These are phyloP conservation scores for Leptosphaerulina australis DNA, from an alignment of 2,329 filamentous ascomycete genomes.

Conservation along the genomic window DNA sequence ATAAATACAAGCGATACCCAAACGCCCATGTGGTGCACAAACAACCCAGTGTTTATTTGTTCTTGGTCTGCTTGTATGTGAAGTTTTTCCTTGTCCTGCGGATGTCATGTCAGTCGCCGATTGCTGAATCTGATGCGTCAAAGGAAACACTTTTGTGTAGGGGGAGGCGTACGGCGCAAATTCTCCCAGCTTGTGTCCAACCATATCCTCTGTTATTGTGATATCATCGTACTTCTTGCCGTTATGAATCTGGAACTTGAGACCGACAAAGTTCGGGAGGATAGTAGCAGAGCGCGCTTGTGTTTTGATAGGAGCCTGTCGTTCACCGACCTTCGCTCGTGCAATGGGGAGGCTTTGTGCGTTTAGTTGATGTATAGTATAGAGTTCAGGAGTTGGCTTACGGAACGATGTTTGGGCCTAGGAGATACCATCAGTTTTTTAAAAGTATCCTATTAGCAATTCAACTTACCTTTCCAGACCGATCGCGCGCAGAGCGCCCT, in stretches of 20 bases:
- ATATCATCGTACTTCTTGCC: constrained; percentile 86
- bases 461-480: constrained; percentile 79
- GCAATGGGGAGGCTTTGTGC: constrained; percentile 66
- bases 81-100: constrained; percentile 70
- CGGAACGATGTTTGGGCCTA: constrained; percentile 74
- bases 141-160: too few species aligned
- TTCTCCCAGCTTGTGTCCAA: constrained; percentile 92
- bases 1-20: constrained; percentile 46
- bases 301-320: constrained; percentile 76
- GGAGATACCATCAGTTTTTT: constrained; percentile 3
- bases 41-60: constrained; percentile 57
- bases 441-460: too few species aligned
- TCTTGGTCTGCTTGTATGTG: constrained; percentile 73
- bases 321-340: constrained; percentile 64
- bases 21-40: constrained; percentile 42
- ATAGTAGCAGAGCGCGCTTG: constrained; percentile 89
- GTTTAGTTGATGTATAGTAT: constrained; percentile 32
- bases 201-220: constrained; percentile 91
- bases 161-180: constrained; percentile 74
- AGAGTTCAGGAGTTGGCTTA: constrained; percentile 53
- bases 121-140: background rate
- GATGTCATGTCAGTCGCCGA: constrained; percentile 7
- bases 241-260: constrained; percentile 90
- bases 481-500: constrained; percentile 70
- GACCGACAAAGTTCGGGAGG: constrained; percentile 86